Base-by-base conservation (phyloP, 2,329 filamentous ascomycete species). In the Hirsutella rhossiliensis region DNA sequence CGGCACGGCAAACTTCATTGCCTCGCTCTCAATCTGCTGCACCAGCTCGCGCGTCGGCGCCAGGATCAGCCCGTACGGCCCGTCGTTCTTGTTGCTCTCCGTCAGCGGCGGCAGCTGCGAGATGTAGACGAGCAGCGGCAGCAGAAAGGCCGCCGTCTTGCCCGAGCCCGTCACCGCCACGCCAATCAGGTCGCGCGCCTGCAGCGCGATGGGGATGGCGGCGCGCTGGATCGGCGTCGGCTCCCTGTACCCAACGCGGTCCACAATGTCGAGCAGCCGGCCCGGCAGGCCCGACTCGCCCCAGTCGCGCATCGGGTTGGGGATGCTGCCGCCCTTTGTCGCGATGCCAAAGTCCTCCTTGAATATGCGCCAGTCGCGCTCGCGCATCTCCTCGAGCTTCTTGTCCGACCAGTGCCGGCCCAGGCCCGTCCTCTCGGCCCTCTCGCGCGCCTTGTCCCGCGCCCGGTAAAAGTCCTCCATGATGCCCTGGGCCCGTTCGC, bases 301-400 rank as follows among this genome's bases (percentile, higher is more conserved):
- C 92, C 92, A 98, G 53, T 74, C 87, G 41, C 92, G 87, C 89
- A 98, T 97, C 1, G 92, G 92, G 56, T 97, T 90, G 1, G 92
- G 92, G 45, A 97, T 87, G 23, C 76, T 75, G 38, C 90, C 90
- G 46, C 92, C 92, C 63, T 95, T 97, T 9, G 88, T 96, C 36
- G 83, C 75, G 60, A 98, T 98, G 54, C 92, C 94, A 68, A 95
- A 97, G 64, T 98, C 89, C 63, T 97, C 92, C 66, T 97, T 98
- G 79, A 98, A 96, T 55, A 98, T 97, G 59, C 92, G 86, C 92
- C 92, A 98, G 64, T 98, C 92, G 61, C 92, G 76, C 66, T 97
- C 89, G 49, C 87, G 85, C 92, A 98, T 98, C 56, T 95, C 86
- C 13, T 85, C 80, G 49, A 97, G 69, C 49, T 75, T 76, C 78